Evolutionary conservation across 1,284 basidiomycete species (phyloP), one percentile per base, ranked within the genome.

Genomic region (Cryptococcus sp.): DNA sequence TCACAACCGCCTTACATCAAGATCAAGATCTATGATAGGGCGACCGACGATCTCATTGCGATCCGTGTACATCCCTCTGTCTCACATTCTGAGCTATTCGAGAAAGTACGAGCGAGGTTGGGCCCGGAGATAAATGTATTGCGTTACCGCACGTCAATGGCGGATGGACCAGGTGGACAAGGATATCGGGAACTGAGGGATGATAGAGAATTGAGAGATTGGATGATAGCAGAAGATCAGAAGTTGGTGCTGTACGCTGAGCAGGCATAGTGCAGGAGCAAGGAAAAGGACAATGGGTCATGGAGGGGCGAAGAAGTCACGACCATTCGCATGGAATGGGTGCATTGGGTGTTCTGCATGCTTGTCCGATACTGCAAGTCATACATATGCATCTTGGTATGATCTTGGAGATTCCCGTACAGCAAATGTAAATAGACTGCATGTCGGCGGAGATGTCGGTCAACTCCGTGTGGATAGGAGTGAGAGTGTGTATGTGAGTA

Each of bases 61-160:
- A 92, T 99, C 52, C 87, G 96, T n/a, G 94, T 98, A 44, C 93
- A 95, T 68, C 93, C 95, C n/a, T 85, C 84, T 39, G 93, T 98
- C 34, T 86, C 90, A 5, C 88, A 89, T 68, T 80, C 79, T 15
- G 90, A 95, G 70, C 82, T 99, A 60, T 85, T 97, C 81, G 88
- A 88, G 51, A 99, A 98, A 80, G 90, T 96, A 37, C 86, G 90
- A 64, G 85, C 89, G 52, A 85, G 94, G 48, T 80, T 99, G 7
- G 93, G 93, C 0, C 82, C 83, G 4, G 88, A 89, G 61, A 86
- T 96, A 34, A 79, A 73, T 17, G 80, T 82, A 48, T 80, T 96
- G 63, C 83, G 85, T 65, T 95, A 89, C 73, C 84, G 89, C 45
- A 86, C 89, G 64, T 88, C 86, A 64, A 76, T 86, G 67, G 66